Conservation (phyloP, 352 stramenopile genomes). For the Pseudoperonospora humuli region DNA sequence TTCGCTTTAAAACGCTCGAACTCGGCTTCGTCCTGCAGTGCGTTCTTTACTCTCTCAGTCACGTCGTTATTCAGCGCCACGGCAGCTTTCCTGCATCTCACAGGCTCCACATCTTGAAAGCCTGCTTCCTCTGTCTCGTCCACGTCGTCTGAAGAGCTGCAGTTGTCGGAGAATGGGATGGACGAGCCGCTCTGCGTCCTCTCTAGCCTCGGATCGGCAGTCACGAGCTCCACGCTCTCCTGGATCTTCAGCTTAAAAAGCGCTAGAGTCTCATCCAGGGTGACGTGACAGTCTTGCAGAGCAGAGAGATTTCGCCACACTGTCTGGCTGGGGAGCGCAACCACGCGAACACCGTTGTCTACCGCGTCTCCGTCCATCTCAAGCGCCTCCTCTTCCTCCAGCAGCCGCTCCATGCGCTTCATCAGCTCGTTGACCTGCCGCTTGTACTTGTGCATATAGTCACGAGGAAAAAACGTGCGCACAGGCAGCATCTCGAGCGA, state of each 20-base stretch:
- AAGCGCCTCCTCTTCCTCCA: constrained; percentile 52
- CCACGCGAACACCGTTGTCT: constrained; percentile 31
- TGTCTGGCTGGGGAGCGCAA: constrained; percentile 33
- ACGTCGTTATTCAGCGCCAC: constrained; percentile 75
- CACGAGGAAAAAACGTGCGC: constrained; percentile 40
- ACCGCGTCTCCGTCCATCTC: constrained; percentile 35
- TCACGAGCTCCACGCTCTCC: constrained; percentile 46
- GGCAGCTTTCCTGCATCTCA: constrained; percentile 65
- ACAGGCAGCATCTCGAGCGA: constrained; percentile 37
- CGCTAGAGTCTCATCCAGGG: constrained; percentile 30
- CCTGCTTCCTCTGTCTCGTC: constrained; percentile 38
- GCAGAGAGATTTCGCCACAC: constrained; percentile 61
- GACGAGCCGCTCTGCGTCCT: constrained; percentile 36
- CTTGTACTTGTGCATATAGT: constrained; percentile 56
- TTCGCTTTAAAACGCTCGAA: constrained; percentile 78
- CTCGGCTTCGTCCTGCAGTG: constrained; percentile 41
- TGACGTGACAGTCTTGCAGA: constrained; percentile 43
- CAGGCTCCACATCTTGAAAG: constrained; percentile 72
- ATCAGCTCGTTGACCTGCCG: constrained; percentile 51
- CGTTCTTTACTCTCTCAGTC: constrained; percentile 45
- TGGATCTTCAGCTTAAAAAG: constrained; percentile 60
- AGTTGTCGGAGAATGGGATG: constrained; percentile 38
- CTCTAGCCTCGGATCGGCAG: constrained; percentile 33
- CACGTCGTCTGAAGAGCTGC: constrained; percentile 38
- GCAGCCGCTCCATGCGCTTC: constrained; percentile 42